These are phyloP conservation scores for Vinca minor DNA, from an alignment of 257 asterid species.

Conservation along the genomic window DNA sequence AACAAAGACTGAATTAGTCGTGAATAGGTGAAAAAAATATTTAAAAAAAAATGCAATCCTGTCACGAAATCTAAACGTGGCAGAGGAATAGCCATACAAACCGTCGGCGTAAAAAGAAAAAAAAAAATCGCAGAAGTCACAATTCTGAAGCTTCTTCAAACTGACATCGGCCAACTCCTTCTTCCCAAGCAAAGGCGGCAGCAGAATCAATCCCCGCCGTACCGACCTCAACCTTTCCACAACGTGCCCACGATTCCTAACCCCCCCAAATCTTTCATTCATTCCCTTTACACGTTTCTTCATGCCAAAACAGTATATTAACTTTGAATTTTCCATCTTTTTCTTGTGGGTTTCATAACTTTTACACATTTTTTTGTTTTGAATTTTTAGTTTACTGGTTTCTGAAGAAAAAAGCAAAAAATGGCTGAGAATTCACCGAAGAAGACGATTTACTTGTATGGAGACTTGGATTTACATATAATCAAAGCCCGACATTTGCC, in stretches of 20 bases:
- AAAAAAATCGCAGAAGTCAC: no score
- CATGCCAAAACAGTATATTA: neutral
- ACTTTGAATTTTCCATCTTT: neutral
- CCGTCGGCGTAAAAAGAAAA: no score
- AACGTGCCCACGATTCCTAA: conserved; percentile 2
- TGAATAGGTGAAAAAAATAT: no score
- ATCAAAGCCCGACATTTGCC: conserved; percentile 70
- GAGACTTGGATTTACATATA: conserved; percentile 63
- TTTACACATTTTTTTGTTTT: neutral
- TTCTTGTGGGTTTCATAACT: neutral
- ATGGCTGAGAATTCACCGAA: conserved; percentile 39
- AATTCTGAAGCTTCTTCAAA: no score
- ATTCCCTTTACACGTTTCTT: neutral
- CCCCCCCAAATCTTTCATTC: neutral
- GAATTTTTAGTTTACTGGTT: neutral
- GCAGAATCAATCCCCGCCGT: no score
- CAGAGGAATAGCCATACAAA: no score
- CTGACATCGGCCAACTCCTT: no score
- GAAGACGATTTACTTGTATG: conserved; percentile 40
- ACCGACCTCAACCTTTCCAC: neutral
- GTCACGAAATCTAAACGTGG: no score
- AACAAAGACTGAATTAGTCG: no score
- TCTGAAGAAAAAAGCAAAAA: no score
- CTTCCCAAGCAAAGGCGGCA: no score
- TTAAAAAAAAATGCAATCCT: no score